Percentiles rank a stretch among this genome's conserved stretches.
phyloP scores from a whole-genome alignment of 1,284 basidiomycete genomes.

The Ustilago nuda region DNA sequence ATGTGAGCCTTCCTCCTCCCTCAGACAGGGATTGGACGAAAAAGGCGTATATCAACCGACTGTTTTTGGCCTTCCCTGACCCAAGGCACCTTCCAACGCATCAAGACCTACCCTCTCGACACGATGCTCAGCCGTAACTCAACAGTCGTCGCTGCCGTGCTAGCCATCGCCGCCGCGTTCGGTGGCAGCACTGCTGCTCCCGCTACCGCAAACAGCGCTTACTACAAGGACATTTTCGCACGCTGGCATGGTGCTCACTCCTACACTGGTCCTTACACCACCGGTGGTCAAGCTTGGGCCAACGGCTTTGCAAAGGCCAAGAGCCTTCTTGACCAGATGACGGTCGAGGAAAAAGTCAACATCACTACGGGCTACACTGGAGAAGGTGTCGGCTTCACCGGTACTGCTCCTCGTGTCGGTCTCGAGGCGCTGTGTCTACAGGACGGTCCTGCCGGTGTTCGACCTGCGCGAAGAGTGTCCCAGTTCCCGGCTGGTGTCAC shows the following conservation, averaged over 20 bases:
- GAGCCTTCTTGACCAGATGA: slow-evolving; percentile 69
- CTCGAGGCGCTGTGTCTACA: slow-evolving; percentile 78
- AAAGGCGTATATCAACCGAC: background rate
- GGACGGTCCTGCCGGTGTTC: slow-evolving; percentile 75
- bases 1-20: background rate
- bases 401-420: slow-evolving; percentile 73
- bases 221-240: slow-evolving; percentile 23
- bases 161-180: slow-evolving; percentile 10
- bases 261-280: slow-evolving; percentile 37
- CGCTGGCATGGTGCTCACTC: slow-evolving; percentile 26
- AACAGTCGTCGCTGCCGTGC: slow-evolving; percentile 5
- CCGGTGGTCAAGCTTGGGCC: slow-evolving; percentile 71
- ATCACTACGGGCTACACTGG: slow-evolving; percentile 69
- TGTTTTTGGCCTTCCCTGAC: background rate
- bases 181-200: slow-evolving; percentile 12
- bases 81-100: background rate
- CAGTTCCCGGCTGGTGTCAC: slow-evolving; percentile 80
- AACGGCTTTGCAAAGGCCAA: slow-evolving; percentile 74
- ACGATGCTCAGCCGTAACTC: slow-evolving; percentile 17
- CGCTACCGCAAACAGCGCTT: background rate
- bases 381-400: slow-evolving; percentile 54
- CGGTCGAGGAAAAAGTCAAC: slow-evolving; percentile 71
- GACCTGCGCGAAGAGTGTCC: slow-evolving; percentile 70
- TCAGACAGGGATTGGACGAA: background rate
- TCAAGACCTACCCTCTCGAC: background rate